These are phyloP conservation scores for Phialemonium atrogriseum DNA, from an alignment of 2,329 filamentous ascomycete genomes.

Conservation along the genomic window DNA sequence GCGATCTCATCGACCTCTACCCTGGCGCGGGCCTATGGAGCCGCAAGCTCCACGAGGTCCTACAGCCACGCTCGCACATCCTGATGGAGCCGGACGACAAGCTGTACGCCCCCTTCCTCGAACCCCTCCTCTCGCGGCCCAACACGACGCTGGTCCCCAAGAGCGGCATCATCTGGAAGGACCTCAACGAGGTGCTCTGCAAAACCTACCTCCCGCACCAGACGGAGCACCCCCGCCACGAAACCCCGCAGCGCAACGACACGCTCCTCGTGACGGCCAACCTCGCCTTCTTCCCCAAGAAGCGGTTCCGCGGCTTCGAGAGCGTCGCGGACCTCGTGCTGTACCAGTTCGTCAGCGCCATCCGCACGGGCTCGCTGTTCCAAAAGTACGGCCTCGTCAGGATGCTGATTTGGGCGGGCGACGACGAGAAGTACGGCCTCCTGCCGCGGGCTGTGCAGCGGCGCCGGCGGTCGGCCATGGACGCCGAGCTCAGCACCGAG, in stretches of 20 bases:
- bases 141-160: conserved; percentile 44
- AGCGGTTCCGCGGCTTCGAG: conserved; percentile 40
- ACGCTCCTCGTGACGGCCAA: conserved; percentile 68
- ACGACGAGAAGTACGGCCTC: conserved; percentile 48
- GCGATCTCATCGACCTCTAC: conserved; percentile 81
- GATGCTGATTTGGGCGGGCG: conserved; percentile 64
- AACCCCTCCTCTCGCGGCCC: conserved; percentile 42
- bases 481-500: conserved; percentile 53
- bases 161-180: conserved; percentile 51
- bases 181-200: conserved; percentile 46
- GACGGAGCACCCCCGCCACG: conserved; percentile 26
- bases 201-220: conserved; percentile 49
- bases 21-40: conserved; percentile 78
- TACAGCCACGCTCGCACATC: conserved; percentile 75
- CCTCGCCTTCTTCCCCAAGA: conserved; percentile 45
- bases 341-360: conserved; percentile 52
- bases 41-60: conserved; percentile 59
- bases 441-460: conserved; percentile 51
- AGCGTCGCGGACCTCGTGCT: conserved; percentile 51
- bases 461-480: conserved; percentile 48
- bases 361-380: conserved; percentile 51
- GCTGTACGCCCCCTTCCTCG: conserved; percentile 53
- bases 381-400: conserved; percentile 73
- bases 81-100: conserved; percentile 65
- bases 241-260: conserved; percentile 51